phyloP scores from a whole-genome alignment of 306 rosid species.

The Cucurbita argyrosperma region DNA sequence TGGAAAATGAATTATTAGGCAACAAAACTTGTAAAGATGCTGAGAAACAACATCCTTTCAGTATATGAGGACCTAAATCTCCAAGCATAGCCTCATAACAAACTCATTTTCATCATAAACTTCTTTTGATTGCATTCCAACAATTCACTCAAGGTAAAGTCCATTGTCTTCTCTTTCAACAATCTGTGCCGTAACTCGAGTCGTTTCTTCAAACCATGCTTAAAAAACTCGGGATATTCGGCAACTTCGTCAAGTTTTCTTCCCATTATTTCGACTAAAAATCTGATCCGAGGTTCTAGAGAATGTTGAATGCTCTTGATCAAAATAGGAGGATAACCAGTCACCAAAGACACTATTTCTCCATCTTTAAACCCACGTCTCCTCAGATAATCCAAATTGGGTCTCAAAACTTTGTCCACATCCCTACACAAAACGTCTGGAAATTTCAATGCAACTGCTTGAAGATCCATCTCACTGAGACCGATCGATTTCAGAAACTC shows the following conservation, averaged over 20 bases:
- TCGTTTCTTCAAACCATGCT: slow-evolving; percentile 69
- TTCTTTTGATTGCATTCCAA: slow-evolving; percentile 72
- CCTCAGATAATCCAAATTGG: slow-evolving; percentile 44
- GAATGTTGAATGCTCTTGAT: slow-evolving; percentile 74
- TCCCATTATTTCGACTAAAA: slow-evolving; percentile 66
- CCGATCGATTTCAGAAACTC: slow-evolving; percentile 57
- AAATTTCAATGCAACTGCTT: slow-evolving; percentile 44
- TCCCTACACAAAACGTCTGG: slow-evolving; percentile 77
- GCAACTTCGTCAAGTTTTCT: slow-evolving; percentile 55
- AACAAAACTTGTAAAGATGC: background rate
- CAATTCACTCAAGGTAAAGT: slow-evolving; percentile 77
- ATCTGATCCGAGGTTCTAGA: slow-evolving; percentile 60
- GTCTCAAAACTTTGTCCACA: slow-evolving; percentile 50
- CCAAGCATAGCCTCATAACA: slow-evolving; percentile 29
- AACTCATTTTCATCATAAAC: slow-evolving; percentile 55
- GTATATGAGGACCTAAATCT: background rate
- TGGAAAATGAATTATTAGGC: background rate
- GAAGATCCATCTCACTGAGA: slow-evolving; percentile 45
- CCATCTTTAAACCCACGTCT: slow-evolving; percentile 45
- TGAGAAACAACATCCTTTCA: background rate
- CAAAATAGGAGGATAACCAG: slow-evolving; percentile 73
- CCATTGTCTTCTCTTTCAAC: slow-evolving; percentile 28
- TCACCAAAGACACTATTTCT: slow-evolving; percentile 58
- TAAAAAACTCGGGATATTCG: slow-evolving; percentile 65
- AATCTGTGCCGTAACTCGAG: slow-evolving; percentile 53